Evolutionary conservation across 768 basidiomycete genomes (phyloP).

Genomic region (Tricholoma hemisulphureum): DNA sequence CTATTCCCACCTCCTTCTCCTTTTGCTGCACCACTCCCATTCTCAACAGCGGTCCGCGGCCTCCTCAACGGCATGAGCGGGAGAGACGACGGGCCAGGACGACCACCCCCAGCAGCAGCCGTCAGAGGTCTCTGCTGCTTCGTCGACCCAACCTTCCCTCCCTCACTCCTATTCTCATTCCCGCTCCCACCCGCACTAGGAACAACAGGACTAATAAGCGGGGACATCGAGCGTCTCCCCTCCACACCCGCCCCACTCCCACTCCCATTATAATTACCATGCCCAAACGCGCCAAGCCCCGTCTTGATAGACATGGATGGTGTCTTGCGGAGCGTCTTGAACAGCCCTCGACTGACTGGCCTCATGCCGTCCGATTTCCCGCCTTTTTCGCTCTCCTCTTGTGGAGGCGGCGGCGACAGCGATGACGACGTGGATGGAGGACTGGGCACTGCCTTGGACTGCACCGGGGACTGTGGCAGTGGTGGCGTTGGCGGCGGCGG

Average conservation of each 20-base stretch:
- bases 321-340: slow-evolving; percentile 31
- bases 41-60: neutral
- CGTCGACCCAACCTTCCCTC: neutral
- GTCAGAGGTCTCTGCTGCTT: neutral
- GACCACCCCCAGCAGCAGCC: neutral
- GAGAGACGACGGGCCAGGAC: neutral
- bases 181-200: neutral
- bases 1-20: slow-evolving; percentile 6
- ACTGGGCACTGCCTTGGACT: too few species aligned
- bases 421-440: too few species aligned
- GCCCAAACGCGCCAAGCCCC: neutral
- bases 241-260: neutral
- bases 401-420: too few species aligned
- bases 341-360: slow-evolving; percentile 12
- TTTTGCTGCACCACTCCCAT: neutral
- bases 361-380: neutral
- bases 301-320: slow-evolving; percentile 30
- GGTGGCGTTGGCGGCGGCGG: neutral
- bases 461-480: too few species aligned
- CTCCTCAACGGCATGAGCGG: slow-evolving; percentile 4
- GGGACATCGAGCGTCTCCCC: neutral
- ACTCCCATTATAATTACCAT: neutral
- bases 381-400: neutral
- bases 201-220: neutral
- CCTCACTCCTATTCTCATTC: neutral